Percentiles rank a stretch among this genome's conserved stretches.
Conservation (phyloP, 2,329 filamentous ascomycete species). For the Stagonosporopsis tanaceti region DNA sequence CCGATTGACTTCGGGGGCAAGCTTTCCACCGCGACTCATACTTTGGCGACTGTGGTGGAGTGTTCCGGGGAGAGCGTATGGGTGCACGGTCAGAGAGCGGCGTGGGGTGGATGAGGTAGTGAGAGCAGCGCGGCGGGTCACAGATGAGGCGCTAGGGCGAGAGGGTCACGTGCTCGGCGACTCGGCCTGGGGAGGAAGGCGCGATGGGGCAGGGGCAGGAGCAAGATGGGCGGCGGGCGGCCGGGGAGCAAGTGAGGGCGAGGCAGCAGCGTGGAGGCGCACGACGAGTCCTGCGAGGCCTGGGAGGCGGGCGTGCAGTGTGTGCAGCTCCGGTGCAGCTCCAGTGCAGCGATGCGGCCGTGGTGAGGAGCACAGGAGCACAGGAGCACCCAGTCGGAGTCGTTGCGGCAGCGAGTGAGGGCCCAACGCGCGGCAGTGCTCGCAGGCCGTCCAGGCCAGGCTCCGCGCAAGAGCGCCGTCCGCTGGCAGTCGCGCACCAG, state of each 20-base stretch:
- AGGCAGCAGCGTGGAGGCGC: too few species aligned
- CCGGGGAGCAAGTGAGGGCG: too few species aligned
- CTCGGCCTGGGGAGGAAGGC: not conserved
- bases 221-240: too few species aligned
- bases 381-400: slow-evolving; percentile 32
- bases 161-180: slow-evolving; percentile 13
- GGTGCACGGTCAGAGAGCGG: slow-evolving; percentile 22
- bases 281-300: too few species aligned
- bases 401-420: slow-evolving; percentile 34
- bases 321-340: too few species aligned
- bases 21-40: slow-evolving; percentile 96
- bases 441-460: slow-evolving; percentile 3
- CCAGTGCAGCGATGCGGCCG: too few species aligned
- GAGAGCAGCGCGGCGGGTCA: slow-evolving; percentile 15
- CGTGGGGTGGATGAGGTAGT: slow-evolving; percentile 19
- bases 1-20: slow-evolving; percentile 99
- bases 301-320: too few species aligned
- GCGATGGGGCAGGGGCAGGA: not conserved
- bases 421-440: slow-evolving; percentile 14
- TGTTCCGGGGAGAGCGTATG: slow-evolving; percentile 31
- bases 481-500: not conserved
- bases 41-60: slow-evolving; percentile 58
- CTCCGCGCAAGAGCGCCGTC: not conserved
- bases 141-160: slow-evolving; percentile 18
- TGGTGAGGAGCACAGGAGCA: not conserved